A percentile compares a stretch with the other conserved stretches of the same genome.
Evolutionary conservation across 495 filamentous ascomycete genomes (phyloP).

Genomic region (Bryoglossum gracile): DNA sequence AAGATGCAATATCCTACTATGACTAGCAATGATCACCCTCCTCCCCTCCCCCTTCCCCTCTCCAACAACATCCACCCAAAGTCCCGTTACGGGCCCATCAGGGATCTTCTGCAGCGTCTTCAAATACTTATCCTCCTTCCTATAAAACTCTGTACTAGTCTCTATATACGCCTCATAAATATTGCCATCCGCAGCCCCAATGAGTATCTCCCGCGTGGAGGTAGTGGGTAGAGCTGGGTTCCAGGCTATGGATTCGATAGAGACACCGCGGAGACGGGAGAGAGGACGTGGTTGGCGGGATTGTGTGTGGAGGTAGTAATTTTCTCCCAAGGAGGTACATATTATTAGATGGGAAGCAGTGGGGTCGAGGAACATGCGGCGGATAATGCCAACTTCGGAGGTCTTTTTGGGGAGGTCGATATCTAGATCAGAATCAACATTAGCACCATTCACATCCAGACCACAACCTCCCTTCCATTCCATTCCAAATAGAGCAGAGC

Average conservation of each 20-base stretch:
- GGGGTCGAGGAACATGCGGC: slow-evolving; percentile 93
- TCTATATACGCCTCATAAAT: slow-evolving; percentile 96
- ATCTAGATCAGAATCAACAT: slow-evolving; percentile 45
- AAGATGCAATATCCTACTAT: slow-evolving; percentile 67
- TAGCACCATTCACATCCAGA: neutral
- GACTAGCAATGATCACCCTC: slow-evolving; percentile 70
- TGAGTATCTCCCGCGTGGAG: slow-evolving; percentile 89
- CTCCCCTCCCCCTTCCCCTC: slow-evolving; percentile 56
- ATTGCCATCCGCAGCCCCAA: slow-evolving; percentile 86
- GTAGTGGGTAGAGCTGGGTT: slow-evolving; percentile 94
- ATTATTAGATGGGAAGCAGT: slow-evolving; percentile 92
- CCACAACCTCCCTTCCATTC: slow-evolving; percentile 64
- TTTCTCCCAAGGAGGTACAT: slow-evolving; percentile 84
- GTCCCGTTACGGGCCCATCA: slow-evolving; percentile 71
- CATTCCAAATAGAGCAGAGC: neutral
- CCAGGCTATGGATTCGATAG: slow-evolving; percentile 88
- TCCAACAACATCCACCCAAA: slow-evolving; percentile 70
- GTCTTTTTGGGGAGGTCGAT: slow-evolving; percentile 95
- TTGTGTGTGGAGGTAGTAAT: slow-evolving; percentile 96
- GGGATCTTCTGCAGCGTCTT: slow-evolving; percentile 69
- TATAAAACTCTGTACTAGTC: slow-evolving; percentile 85
- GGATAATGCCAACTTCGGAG: slow-evolving; percentile 83
- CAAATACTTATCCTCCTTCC: slow-evolving; percentile 87
- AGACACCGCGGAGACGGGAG: slow-evolving; percentile 74
- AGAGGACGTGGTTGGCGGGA: slow-evolving; percentile 79